Evolutionary conservation across 306 rosid genomes (phyloP).

Genomic region (Herpetospermum pedunculosum): DNA sequence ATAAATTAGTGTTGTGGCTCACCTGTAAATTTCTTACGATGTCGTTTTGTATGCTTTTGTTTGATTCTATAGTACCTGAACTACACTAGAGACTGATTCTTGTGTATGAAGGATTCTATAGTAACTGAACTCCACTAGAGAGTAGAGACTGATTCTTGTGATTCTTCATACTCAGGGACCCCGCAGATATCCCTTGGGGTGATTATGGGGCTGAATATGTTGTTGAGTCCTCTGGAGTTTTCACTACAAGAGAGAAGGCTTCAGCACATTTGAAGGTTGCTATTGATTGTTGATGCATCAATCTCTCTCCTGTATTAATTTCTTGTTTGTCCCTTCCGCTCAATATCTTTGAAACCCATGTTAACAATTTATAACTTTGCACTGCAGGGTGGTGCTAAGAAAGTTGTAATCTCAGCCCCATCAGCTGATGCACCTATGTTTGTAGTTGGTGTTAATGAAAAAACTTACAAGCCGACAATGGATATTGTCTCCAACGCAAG

Average conservation of each 20-base stretch:
- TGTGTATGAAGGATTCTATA: not conserved
- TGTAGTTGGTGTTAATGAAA: conserved; percentile 91
- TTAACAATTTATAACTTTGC: conserved; percentile 14
- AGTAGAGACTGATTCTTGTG: conserved; percentile 11
- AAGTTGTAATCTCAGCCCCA: conserved; percentile 94
- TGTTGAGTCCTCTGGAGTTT: conserved; percentile 88
- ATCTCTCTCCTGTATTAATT: not conserved
- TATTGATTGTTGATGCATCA: conserved; percentile 6
- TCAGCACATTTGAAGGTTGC: conserved; percentile 66
- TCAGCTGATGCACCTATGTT: conserved; percentile 99
- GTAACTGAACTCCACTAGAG: not conserved
- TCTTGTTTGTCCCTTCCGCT: not conserved
- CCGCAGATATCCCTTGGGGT: conserved; percentile 92
- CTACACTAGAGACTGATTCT: conserved; percentile 6
- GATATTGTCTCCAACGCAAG: conserved; percentile 95
- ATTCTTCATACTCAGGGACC: conserved; percentile 45
- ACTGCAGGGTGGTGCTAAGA: conserved; percentile 87
- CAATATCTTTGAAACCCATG: not conserved
- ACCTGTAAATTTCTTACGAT: not conserved
- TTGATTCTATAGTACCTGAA: not conserved
- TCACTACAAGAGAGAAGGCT: conserved; percentile 78
- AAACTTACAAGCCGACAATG: conserved; percentile 61
- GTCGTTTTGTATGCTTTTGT: not conserved
- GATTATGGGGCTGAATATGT: conserved; percentile 84
- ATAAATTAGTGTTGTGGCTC: not conserved